Base-by-base conservation (phyloP, 2,329 filamentous ascomycete species). In the Xylaria sp. region DNA sequence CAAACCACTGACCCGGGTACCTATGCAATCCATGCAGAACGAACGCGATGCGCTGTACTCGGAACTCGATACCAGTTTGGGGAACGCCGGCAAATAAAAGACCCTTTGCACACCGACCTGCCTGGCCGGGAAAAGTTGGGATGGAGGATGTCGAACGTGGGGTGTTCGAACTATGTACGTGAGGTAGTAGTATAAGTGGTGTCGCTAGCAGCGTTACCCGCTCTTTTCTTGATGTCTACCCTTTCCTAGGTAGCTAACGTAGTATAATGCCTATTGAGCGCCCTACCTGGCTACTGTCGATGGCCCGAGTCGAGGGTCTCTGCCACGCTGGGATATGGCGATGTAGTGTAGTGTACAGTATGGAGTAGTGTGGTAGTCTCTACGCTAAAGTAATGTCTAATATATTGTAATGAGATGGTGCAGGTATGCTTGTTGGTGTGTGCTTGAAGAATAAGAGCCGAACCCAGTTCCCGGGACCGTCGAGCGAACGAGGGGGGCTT, bases 61-160 rank as follows among this genome's bases (percentile, higher is more conserved):
- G 23, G 46, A 62, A 48, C 43, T 10, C 48, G 59, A 61, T 25
- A 36, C 48, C 39, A 25, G 54, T 59, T 66, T 69, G 48, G 59
- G 59, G 64, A 60, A 59, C 56, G 48, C 63, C 63, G 33, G 60
- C 28, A 20, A 55, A 52, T 55, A 49, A 49, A 51, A 41, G 48
- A 10, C 51, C 43, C 41, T 57, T 41, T 51, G 62, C 59, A 63
- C 59, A 63, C 62, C 59, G 69, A 71, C 69, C 63, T 71, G 66
- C 69, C 69, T 71, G 62, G 51, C 66, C 59, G 43, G 69, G 62
- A 15, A 41, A 65, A 64, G 58, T 20, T 61, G 57, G 46, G 9
- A 46, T 46, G 3, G 13, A 10, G 23, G 48, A 33, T 25, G 52
- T 58, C 52, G 59, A 54, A 36, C 48, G 67, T 41, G 67, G 67